A percentile compares a stretch with the other conserved stretches of the same genome.
These are phyloP conservation scores for Cercospora sp. DNA, from an alignment of 2,329 filamentous ascomycete species.

Conservation along the genomic window DNA sequence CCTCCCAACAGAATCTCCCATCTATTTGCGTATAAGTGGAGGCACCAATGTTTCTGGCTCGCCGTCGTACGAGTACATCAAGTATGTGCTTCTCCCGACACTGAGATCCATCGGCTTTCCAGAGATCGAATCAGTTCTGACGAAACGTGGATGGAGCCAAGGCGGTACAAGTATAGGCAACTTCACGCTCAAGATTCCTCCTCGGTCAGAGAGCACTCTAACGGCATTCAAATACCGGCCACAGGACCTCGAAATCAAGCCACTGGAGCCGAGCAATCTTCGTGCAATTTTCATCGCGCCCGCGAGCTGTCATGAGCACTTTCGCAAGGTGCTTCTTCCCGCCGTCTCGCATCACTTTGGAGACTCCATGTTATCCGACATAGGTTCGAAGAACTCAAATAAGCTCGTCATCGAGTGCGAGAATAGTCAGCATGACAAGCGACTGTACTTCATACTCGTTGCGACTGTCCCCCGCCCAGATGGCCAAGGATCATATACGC, in stretches of 20 bases:
- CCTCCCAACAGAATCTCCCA: conserved; percentile 23
- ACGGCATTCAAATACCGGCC: conserved; percentile 41
- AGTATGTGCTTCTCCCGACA: conserved; percentile 57
- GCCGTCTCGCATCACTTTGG: conserved; percentile 23
- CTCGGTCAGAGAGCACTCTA: conserved; percentile 37
- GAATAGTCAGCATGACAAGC: conserved; percentile 28
- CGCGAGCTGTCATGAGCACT: conserved; percentile 34
- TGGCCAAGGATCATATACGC: conserved; percentile 42
- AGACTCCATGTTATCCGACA: neutral
- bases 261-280: conserved; percentile 23
- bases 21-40: conserved; percentile 52
- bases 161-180: conserved; percentile 50
- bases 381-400: neutral
- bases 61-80: conserved; percentile 58
- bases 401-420: conserved; percentile 23
- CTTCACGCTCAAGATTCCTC: conserved; percentile 52
- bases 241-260: conserved; percentile 27
- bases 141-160: conserved; percentile 56
- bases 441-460: conserved; percentile 57
- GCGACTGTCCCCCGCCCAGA: conserved; percentile 43
- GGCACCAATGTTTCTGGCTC: conserved; percentile 60
- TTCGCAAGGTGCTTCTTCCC: conserved; percentile 18
- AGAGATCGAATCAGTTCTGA: conserved; percentile 44
- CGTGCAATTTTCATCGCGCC: conserved; percentile 44
- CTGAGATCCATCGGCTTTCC: conserved; percentile 54